Conservation (phyloP, 2,329 filamentous ascomycete species). For the Didymella exigua region DNA sequence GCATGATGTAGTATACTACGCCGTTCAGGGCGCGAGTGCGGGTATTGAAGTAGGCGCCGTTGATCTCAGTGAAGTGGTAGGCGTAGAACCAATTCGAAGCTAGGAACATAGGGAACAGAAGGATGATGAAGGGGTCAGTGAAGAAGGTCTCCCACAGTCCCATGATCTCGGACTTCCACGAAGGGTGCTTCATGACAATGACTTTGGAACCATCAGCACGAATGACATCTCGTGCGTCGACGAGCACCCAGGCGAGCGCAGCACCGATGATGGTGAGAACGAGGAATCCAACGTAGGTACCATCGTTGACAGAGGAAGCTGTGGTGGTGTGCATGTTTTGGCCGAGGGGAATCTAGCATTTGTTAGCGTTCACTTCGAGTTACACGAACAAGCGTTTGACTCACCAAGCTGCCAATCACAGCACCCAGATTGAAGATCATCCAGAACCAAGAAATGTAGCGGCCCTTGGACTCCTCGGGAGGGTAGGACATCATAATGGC, state of each 20-base stretch:
- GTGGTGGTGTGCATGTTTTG: constrained; percentile 68
- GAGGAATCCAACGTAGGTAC: constrained; percentile 88
- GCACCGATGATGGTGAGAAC: constrained; percentile 79
- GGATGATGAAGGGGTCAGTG: constrained; percentile 72
- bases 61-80: constrained; percentile 79
- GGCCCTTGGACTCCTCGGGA: constrained; percentile 78
- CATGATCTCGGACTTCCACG: constrained; percentile 77
- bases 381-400: constrained; percentile 49
- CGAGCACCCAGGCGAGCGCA: constrained; percentile 69
- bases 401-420: constrained; percentile 77
- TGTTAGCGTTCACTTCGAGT: constrained; percentile 16
- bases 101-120: constrained; percentile 83
- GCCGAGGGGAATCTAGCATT: constrained; percentile 69
- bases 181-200: constrained; percentile 89
- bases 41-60: constrained; percentile 72
- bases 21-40: constrained; percentile 78
- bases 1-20: constrained; percentile 77
- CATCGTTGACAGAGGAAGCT: constrained; percentile 65
- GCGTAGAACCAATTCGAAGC: constrained; percentile 81
- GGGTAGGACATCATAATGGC: constrained; percentile 92
- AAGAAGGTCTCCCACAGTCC: constrained; percentile 76
- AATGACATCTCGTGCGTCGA: constrained; percentile 73
- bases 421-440: constrained; percentile 92
- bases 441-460: constrained; percentile 92
- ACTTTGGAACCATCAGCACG: constrained; percentile 78